Evolutionary conservation across 805 yeast species (phyloP), one percentile per base, ranked within the genome.

Genomic region (Metschnikowia cerradonensis): DNA sequence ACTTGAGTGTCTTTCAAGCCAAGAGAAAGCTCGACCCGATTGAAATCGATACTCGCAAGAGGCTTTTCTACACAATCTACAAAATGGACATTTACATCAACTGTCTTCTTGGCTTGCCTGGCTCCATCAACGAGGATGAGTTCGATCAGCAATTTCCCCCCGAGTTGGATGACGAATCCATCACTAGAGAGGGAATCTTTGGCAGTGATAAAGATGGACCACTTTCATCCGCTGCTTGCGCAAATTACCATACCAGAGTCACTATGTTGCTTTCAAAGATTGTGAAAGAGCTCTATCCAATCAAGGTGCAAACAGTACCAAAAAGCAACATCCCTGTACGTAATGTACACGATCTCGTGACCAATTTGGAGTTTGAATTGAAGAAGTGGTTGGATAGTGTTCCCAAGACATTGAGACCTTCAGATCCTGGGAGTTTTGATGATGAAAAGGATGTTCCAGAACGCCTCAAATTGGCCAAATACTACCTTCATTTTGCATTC

Each of bases 1-100:
- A 84, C 63, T 75, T 89, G 34, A 56, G 71, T 4, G 70, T 72
- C 6, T 72, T 73, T 53, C 76, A 72, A 48, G 72, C 82, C 40
- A 75, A 81, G 57, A 51, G 75, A 22, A 82, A 83, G 57, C 72
- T 78, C 44, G 86, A 86, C 57, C 91, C 91, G 0, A 83, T 90
- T 33, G 95, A 88, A 62, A 72, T 83, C 36, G 96, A 91, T 62
- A 86, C 88, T 1, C 75, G 96, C 53, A 90, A 90, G 66, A 75
- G 97, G 52, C 69, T 91, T 39, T 90, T 90, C 65, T 90, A 92
- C 88, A 86, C 96, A 1, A 84, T 90, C 54, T 86, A 88, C 65
- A 90, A 90, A 65, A 86, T 90, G 86, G 97, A 91, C 62, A 82
- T 89, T 41, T 90, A 91, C 64, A 88, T 90, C 60, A 88, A 88